phyloP scores from a whole-genome alignment of 352 stramenopile genomes.

The Globisporangium okanoganense region DNA sequence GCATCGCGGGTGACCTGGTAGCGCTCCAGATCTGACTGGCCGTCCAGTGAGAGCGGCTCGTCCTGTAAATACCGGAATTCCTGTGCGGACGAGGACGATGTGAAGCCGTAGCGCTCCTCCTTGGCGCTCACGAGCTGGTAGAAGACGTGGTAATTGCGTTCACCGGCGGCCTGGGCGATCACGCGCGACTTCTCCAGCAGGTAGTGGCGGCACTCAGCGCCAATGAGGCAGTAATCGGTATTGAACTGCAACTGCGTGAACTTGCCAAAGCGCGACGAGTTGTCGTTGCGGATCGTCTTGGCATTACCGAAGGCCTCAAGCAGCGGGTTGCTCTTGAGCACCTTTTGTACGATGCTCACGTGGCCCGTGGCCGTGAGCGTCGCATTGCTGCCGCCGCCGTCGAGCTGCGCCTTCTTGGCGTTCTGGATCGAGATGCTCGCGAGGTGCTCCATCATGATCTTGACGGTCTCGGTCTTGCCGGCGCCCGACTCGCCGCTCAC shows the following conservation, averaged over 20 bases:
- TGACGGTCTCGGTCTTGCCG: constrained; percentile 93
- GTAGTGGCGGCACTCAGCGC: constrained; percentile 93
- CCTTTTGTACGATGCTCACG: constrained; percentile 78
- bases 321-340: constrained; percentile 93
- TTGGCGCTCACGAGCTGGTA: constrained; percentile 87
- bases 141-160: constrained; percentile 97
- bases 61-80: constrained; percentile 80
- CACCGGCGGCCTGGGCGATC: constrained; percentile 84
- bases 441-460: constrained; percentile 88
- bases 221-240: constrained; percentile 41
- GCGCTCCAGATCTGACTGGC: constrained; percentile 60
- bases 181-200: constrained; percentile 96
- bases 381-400: constrained; percentile 39
- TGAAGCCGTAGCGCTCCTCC: constrained; percentile 55
- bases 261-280: constrained; percentile 97
- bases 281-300: constrained; percentile 96
- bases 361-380: constrained; percentile 81
- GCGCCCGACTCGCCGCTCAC: constrained; percentile 87
- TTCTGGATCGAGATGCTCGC: constrained; percentile 75
- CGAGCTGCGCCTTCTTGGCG: constrained; percentile 54
- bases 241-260: constrained; percentile 96
- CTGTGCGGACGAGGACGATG: constrained; percentile 28
- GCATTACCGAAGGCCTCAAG: constrained; percentile 99
- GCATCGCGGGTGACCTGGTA: constrained; percentile 83
- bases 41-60: constrained; percentile 64